Conservation (phyloP, 305 asterid genomes). For the Solanum hybrid region DNA sequence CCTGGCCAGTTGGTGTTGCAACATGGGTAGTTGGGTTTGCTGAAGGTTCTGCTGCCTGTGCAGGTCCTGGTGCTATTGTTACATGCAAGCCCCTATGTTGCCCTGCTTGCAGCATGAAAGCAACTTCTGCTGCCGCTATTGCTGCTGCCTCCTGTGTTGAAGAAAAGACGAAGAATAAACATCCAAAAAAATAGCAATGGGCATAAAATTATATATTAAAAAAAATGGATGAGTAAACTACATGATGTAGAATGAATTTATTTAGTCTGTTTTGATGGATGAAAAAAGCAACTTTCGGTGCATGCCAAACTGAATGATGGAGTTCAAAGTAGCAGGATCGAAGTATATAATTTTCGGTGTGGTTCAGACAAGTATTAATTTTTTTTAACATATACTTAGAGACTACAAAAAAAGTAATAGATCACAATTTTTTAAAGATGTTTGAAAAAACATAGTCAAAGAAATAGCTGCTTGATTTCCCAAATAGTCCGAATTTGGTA, state of each 20-base stretch:
- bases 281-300: background rate
- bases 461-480: background rate
- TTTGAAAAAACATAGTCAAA: background rate
- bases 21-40: slow-evolving; percentile 17
- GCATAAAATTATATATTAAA: background rate
- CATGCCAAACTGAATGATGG: background rate
- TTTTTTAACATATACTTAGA: background rate
- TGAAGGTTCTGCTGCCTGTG: slow-evolving; percentile 17
- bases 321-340: background rate
- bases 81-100: slow-evolving; percentile 40
- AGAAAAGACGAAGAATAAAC: background rate
- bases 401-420: background rate
- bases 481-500: background rate
- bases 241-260: background rate
- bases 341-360: background rate
- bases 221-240: background rate
- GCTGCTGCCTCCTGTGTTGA: slow-evolving; percentile 35
- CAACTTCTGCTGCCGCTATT: slow-evolving; percentile 38
- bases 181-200: background rate
- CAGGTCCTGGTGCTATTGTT: slow-evolving; percentile 26
- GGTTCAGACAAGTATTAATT: background rate
- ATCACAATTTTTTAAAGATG: background rate
- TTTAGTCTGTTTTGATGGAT: background rate
- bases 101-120: slow-evolving; percentile 38
- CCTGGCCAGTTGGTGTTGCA: background rate